Evolutionary conservation across 192 early-diverging fungal genomes (phyloP).

Genomic region (Podila minutissima): DNA sequence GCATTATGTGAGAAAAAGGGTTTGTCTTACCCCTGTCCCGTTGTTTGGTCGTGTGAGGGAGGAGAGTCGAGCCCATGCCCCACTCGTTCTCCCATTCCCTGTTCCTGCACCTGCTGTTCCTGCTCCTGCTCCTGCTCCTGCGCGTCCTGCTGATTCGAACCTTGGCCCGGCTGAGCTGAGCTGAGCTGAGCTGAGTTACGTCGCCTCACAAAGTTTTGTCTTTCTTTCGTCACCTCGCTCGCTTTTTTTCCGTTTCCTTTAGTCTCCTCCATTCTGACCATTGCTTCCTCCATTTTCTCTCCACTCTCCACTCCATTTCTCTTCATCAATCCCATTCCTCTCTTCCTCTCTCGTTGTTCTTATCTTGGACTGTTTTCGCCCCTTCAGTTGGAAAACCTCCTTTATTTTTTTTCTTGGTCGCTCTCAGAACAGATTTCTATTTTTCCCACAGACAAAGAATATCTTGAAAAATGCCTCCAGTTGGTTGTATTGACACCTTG

Average conservation of each 20-base stretch:
- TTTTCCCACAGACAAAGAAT: not conserved
- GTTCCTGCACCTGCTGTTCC: too few relatives aligned
- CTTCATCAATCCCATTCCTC: not conserved
- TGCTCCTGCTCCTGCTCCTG: not conserved
- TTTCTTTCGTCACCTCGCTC: not conserved
- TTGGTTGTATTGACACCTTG: constrained; percentile 3
- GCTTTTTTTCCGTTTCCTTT: not conserved
- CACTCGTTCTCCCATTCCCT: too few relatives aligned
- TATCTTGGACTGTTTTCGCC: not conserved
- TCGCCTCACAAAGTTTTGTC: too few relatives aligned
- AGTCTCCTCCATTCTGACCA: constrained; percentile 1
- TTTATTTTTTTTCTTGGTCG: not conserved
- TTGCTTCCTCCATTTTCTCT: not conserved
- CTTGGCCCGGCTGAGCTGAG: too few relatives aligned
- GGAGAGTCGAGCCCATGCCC: too few relatives aligned
- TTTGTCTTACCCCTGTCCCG: too few relatives aligned
- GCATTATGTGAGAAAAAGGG: too few relatives aligned
- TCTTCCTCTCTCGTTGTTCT: not conserved
- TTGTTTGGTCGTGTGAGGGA: too few relatives aligned
- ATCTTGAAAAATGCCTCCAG: constrained; percentile 2
- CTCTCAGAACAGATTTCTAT: not conserved
- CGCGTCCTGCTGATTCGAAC: not conserved
- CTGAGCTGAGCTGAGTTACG: too few relatives aligned
- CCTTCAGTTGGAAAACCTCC: not conserved
- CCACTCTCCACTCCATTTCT: not conserved